Evolutionary conservation across 2,329 filamentous ascomycete genomes (phyloP).

Genomic region (Beauveria bassiana): DNA sequence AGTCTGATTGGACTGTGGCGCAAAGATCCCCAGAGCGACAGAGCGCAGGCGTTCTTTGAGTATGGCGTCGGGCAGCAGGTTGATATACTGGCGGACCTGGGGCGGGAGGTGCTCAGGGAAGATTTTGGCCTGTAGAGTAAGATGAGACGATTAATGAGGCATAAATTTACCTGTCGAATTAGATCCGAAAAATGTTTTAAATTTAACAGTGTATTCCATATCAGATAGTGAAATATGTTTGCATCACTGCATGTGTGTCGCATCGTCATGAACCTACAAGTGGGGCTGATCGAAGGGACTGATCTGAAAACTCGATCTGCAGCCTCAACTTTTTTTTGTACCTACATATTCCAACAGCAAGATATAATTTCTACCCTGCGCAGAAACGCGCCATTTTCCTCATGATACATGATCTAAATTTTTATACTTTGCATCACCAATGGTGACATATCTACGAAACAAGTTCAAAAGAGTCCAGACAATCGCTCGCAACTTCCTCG

Average conservation of each 20-base stretch:
- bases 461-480: constrained; percentile 15
- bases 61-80: constrained; percentile 41
- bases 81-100: constrained; percentile 37
- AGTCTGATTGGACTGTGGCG: constrained; percentile 37
- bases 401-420: background rate
- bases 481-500: constrained; percentile 13
- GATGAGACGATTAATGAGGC: background rate
- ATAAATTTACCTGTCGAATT: background rate
- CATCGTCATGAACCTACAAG: background rate
- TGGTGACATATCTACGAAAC: constrained; percentile 14
- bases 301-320: background rate
- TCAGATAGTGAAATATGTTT: background rate
- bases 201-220: background rate
- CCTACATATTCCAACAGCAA: background rate
- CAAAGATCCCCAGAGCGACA: constrained; percentile 29
- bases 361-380: background rate
- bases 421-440: background rate
- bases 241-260: background rate
- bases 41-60: constrained; percentile 40
- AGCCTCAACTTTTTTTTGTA: background rate
- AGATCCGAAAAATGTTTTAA: background rate
- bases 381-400: background rate
- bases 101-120: constrained; percentile 20
- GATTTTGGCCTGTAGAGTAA: background rate
- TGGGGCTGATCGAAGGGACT: background rate